These are phyloP conservation scores for Aspergillus quadrilineatus DNA, from an alignment of 2,329 filamentous ascomycete genomes.

Conservation along the genomic window DNA sequence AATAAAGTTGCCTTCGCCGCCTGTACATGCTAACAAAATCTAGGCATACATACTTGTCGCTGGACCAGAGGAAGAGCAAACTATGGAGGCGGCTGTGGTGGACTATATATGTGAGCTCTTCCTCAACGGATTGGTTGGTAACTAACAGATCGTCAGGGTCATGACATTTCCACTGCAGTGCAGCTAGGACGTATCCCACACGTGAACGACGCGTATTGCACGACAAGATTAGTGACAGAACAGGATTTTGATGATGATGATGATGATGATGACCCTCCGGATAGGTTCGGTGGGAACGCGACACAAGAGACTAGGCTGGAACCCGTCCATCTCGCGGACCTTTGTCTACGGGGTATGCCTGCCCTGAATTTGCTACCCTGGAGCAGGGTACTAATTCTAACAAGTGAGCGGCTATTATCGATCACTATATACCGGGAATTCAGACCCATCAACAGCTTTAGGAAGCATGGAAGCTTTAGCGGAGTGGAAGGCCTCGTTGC, in stretches of 20 bases:
- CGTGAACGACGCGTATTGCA: constrained; percentile 13
- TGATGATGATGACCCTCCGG: neutral
- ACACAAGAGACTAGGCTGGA: neutral
- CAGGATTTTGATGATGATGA: constrained; percentile 4
- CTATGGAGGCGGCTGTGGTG: neutral
- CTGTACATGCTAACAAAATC: neutral
- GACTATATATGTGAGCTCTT: neutral
- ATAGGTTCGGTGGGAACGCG: too few relatives aligned
- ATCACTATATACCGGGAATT: neutral
- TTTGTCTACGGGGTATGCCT: neutral
- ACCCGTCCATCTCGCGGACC: neutral
- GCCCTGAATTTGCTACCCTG: neutral
- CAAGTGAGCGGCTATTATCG: neutral
- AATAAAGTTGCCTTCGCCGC: neutral
- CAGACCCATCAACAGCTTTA: neutral
- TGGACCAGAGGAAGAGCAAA: neutral
- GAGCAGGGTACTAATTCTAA: neutral
- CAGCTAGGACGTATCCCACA: constrained; percentile 8
- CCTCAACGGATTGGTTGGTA: neutral
- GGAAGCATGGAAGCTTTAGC: neutral
- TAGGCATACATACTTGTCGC: neutral
- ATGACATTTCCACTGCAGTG: constrained; percentile 9
- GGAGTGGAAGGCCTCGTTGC: neutral
- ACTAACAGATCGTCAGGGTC: neutral
- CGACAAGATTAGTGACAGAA: neutral